Conservation (phyloP, 2,329 filamentous ascomycete genomes). For the Fusarium nematophilum region DNA sequence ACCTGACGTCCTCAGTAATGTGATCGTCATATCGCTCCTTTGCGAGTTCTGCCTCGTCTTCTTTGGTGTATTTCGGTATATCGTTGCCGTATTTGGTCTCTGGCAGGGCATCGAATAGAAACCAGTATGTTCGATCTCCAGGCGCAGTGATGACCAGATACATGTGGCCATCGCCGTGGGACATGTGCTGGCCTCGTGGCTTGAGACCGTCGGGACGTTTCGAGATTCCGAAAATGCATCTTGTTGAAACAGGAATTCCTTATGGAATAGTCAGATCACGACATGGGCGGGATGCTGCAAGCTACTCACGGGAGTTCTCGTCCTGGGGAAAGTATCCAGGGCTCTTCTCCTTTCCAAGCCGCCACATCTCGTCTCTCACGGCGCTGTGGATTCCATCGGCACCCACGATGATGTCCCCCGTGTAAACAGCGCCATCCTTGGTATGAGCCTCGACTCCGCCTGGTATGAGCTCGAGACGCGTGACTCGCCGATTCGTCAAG, state of each 20-base stretch:
- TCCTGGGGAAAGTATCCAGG: neutral
- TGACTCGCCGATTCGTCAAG: neutral
- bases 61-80: too few species aligned
- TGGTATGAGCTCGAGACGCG: neutral
- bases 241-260: constrained; percentile 2
- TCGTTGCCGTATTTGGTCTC: too few species aligned
- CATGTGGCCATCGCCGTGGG: too few species aligned
- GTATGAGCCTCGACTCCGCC: neutral
- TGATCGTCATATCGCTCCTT: constrained; percentile 4
- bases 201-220: constrained; percentile 2
- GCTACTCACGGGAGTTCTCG: too few species aligned
- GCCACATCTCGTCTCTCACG: constrained; percentile 1
- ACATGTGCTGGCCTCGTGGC: neutral
- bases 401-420: constrained; percentile 2
- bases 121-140: too few species aligned
- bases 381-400: constrained; percentile 22
- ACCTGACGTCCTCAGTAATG: constrained; percentile 15
- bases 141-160: too few species aligned
- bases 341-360: neutral
- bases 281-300: too few species aligned
- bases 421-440: too few species aligned
- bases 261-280: too few species aligned
- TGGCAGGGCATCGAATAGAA: too few species aligned
- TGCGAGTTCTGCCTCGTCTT: too few species aligned
- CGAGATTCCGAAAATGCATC: constrained; percentile 24